These are phyloP conservation scores for Metschnikowia arizonensis DNA, from an alignment of 805 yeast genomes.

Conservation along the genomic window DNA sequence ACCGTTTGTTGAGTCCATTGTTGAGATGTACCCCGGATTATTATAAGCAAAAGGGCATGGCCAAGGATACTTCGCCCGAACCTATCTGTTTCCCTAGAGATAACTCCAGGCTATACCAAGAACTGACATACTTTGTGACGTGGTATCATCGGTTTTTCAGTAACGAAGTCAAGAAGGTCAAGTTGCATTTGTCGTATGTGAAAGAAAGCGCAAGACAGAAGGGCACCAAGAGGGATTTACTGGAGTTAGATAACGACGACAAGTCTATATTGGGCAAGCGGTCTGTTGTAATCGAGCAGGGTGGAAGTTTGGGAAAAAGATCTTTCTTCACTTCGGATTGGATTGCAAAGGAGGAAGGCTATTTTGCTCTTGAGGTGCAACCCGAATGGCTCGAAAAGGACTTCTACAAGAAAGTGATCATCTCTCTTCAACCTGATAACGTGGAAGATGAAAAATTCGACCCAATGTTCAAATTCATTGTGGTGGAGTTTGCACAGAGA, in stretches of 20 bases:
- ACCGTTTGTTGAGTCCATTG: slow-evolving; percentile 68
- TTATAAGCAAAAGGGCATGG: slow-evolving; percentile 61
- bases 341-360: slow-evolving; percentile 60
- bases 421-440: slow-evolving; percentile 71
- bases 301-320: slow-evolving; percentile 28
- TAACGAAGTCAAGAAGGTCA: slow-evolving; percentile 55
- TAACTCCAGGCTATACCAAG: slow-evolving; percentile 52
- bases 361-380: slow-evolving; percentile 54
- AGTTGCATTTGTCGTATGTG: slow-evolving; percentile 62
- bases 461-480: slow-evolving; percentile 39
- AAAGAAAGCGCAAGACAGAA: slow-evolving; percentile 52
- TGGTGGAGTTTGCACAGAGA: slow-evolving; percentile 47
- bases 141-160: slow-evolving; percentile 73
- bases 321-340: slow-evolving; percentile 72
- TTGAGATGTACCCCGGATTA: slow-evolving; percentile 81
- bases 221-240: slow-evolving; percentile 50
- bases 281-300: slow-evolving; percentile 35
- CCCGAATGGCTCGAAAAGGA: slow-evolving; percentile 60
- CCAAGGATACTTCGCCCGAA: slow-evolving; percentile 51
- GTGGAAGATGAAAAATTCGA: slow-evolving; percentile 66
- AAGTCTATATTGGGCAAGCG: slow-evolving; percentile 18
- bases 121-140: slow-evolving; percentile 65
- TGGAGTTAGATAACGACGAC: slow-evolving; percentile 11
- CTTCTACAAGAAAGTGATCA: slow-evolving; percentile 50
- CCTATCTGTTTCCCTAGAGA: slow-evolving; percentile 88